Base-by-base conservation (phyloP, 1,284 basidiomycete species). In the Phellinidium pouzarii region DNA sequence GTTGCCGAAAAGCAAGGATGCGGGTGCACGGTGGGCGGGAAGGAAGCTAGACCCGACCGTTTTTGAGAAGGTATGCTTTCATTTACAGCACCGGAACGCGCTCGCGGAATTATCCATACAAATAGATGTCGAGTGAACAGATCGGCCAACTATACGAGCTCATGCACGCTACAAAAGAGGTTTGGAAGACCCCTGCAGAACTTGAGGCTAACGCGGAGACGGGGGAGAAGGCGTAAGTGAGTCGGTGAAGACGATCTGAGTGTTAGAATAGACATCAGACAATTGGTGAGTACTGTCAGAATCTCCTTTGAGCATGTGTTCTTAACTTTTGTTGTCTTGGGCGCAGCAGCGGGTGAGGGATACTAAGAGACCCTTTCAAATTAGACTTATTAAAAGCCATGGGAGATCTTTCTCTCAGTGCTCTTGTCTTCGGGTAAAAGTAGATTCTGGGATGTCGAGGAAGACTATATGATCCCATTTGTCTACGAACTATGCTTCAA, bases 141-240 rank as follows among this genome's bases (percentile, higher is more conserved):
- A 74, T 95, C 3, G 88, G 88, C 1, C 93, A 96, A 66, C 69
- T 96, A 41, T 92, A 94, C 64, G 91, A 94, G 66, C 75, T 97
- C 54, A 92, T 94, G 90, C 85, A 91, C 59, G 88, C 83, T 1
- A 84, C 91, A 0, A 91, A 89, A 64, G 84, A 86, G 55, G 75
- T 94, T 11, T 94, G 88, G 89, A 92, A 86, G 64, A 64, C 62
- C 65, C 72, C 78, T 17, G 65, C 71, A 41, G 54, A 65, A 52
- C 48, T 62, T 19, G 64, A 64, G 57, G 25, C 36, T 53, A 53
- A 56, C 53, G 52, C 52, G 14, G 31, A 23, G 46, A 36, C 25
- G 26, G 49, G 44, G 20, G 22, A 44, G 9, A 11, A 34, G 31
- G 31, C 31, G 31, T 34, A 11, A 14, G 31, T 34, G 9, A 14